Conservation (phyloP, 1,284 basidiomycete genomes). For the Naganishia sp. region DNA sequence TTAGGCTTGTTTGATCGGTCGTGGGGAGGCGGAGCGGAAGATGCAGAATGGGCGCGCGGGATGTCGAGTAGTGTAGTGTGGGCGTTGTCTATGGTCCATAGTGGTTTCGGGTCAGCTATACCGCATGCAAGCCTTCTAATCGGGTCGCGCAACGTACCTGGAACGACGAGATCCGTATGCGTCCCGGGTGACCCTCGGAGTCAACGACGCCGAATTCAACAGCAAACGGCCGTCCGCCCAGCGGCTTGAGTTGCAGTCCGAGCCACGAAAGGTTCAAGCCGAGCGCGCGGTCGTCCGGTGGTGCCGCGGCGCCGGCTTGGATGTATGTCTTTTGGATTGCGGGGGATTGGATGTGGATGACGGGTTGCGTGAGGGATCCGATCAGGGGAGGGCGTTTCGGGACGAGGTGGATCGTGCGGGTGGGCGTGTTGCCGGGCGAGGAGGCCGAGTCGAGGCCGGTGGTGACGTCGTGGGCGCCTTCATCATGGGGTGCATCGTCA, state of each 20-base stretch:
- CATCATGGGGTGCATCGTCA: slow-evolving; percentile 55
- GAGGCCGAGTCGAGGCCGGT: slow-evolving; percentile 48
- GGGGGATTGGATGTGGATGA: slow-evolving; percentile 81
- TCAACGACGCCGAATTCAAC: slow-evolving; percentile 77
- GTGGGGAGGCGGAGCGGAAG: slow-evolving; percentile 69
- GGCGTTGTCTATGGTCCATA: slow-evolving; percentile 39
- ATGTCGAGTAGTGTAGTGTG: background rate
- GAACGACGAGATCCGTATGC: slow-evolving; percentile 73
- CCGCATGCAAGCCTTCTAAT: background rate
- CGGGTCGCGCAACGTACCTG: slow-evolving; percentile 60
- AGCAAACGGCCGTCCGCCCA: slow-evolving; percentile 66
- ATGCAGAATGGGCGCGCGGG: slow-evolving; percentile 62
- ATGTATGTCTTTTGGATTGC: slow-evolving; percentile 69
- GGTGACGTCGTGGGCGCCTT: slow-evolving; percentile 34
- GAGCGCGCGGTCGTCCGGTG: slow-evolving; percentile 47
- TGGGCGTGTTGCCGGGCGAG: slow-evolving; percentile 63
- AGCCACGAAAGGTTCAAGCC: slow-evolving; percentile 72
- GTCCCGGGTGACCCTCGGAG: slow-evolving; percentile 61
- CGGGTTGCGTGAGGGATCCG: slow-evolving; percentile 58
- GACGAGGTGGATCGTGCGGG: slow-evolving; percentile 30
- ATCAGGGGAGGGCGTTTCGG: slow-evolving; percentile 36
- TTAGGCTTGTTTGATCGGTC: slow-evolving; percentile 58
- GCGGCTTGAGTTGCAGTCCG: slow-evolving; percentile 69
- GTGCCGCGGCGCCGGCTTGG: slow-evolving; percentile 56
- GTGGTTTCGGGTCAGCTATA: slow-evolving; percentile 55